Base-by-base conservation (phyloP, 495 filamentous ascomycete genomes). In the Haplographium delicatum region DNA sequence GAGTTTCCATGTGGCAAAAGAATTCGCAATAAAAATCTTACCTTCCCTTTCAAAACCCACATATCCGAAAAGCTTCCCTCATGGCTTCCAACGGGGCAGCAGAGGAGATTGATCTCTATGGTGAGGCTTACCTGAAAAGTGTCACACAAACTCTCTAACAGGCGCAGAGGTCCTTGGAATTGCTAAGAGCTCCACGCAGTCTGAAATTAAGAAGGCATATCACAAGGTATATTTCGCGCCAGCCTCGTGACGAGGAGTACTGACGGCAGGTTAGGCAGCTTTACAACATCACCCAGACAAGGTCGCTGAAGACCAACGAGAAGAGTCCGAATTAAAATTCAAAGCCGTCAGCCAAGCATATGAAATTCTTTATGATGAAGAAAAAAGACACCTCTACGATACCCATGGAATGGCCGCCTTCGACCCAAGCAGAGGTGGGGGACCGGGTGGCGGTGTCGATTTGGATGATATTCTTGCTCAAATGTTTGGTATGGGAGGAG, bases 201-300 rank as follows among this genome's bases (percentile, higher is more conserved):
- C 84, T 56, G 89, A 96, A 50, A 87, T 98, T 68, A 95, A 94
- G 66, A 95, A 96, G 66, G 94, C 93, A 33, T 98, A 96, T 68
- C 87, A 91, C 68, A 97, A 96, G 81, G 93, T 89, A 58, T 54
- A 65, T 61, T 13, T 40, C 41, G 46, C 24, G 20, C 39, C 45
- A 43, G 13, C 18, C 10, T 43, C 13, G 18, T 43, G 13, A 48
- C 19, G 31, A 18, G 24, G 9, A 26, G 45, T 61, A 50, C 67
- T 65, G 25, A 60, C 50, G 26, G 18, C 20, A 13, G 47, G 16
- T 30, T 58, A 95, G 90, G 83, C 93, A 51, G 94, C 93, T 1
- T 78, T 96, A 30, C 73, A 83, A 59, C 85, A 84, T 61, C 93
- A 98, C 62, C 93, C 93, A 27, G 93, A 98, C 70, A 98, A 98